These are phyloP conservation scores for Ceratopteris richardii DNA, from an alignment of 75 land plant species.

Conservation along the genomic window DNA sequence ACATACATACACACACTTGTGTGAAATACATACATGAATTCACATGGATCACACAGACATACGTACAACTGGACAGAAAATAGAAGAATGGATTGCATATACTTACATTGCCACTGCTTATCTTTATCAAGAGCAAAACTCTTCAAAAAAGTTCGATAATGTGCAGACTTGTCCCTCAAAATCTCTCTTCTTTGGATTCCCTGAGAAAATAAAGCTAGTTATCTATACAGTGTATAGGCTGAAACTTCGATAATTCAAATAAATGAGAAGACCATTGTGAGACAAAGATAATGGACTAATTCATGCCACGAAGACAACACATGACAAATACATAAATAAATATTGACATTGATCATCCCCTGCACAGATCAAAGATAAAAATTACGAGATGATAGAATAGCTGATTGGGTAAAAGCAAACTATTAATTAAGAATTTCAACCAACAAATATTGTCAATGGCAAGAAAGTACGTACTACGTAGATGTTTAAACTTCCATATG, in stretches of 20 bases:
- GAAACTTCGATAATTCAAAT: not conserved
- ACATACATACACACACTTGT: not conserved
- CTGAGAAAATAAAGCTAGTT: not conserved
- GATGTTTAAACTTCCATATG: too few species aligned
- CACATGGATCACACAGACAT: too few species aligned
- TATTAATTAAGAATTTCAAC: too few species aligned
- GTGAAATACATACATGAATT: too few species aligned
- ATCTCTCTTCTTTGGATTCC: not conserved
- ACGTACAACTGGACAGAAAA: too few species aligned
- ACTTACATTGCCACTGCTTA: constrained; percentile 30
- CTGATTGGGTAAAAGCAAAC: too few species aligned
- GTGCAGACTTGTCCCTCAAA: not conserved
- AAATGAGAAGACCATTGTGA: not conserved
- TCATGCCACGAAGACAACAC: not conserved
- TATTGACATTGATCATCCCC: too few species aligned
- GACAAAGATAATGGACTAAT: not conserved
- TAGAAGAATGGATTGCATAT: not conserved
- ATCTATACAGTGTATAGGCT: not conserved
- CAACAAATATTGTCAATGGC: too few species aligned
- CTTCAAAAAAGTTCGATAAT: constrained; percentile 18
- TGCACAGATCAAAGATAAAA: too few species aligned
- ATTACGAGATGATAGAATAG: too few species aligned
- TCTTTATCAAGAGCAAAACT: constrained; percentile 13
- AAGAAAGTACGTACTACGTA: too few species aligned
- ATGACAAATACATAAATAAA: not conserved